Percentiles rank a stretch among this genome's conserved stretches.
These are phyloP conservation scores for Chlamydomonas urium DNA, from an alignment of 139 green algal genomes.

Conservation along the genomic window DNA sequence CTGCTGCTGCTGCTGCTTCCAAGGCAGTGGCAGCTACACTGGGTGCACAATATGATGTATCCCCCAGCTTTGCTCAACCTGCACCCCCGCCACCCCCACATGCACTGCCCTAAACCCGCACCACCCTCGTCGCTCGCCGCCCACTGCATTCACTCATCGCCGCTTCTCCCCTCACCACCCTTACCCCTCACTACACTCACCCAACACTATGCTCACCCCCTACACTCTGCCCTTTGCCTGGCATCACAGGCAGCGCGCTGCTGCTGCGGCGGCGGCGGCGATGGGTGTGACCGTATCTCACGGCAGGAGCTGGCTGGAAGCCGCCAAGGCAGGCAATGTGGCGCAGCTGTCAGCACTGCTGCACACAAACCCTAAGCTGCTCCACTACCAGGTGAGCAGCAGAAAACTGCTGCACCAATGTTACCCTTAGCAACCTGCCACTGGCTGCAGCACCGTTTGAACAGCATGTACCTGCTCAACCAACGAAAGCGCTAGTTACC, in stretches of 20 bases:
- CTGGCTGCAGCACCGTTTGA: neutral
- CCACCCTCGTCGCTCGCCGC: too few relatives aligned
- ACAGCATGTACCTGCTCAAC: neutral
- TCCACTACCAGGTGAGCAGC: conserved; percentile 42
- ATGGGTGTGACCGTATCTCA: conserved; percentile 7
- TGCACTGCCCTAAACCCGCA: neutral
- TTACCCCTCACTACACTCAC: neutral
- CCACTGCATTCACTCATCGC: neutral
- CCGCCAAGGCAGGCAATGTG: conserved; percentile 35
- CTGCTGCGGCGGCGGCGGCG: conserved; percentile 9
- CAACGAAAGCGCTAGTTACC: neutral
- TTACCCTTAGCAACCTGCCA: neutral
- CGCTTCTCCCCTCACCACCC: neutral
- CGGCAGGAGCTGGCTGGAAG: conserved; percentile 43
- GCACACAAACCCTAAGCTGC: conserved; percentile 29
- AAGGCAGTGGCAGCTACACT: too few relatives aligned
- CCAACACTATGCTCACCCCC: neutral
- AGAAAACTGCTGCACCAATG: neutral
- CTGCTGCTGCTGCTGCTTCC: too few relatives aligned
- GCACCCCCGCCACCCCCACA: neutral
- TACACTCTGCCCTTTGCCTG: neutral
- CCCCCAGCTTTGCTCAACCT: neutral
- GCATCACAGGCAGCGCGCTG: neutral
- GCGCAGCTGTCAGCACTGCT: conserved; percentile 26
- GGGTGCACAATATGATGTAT: too few relatives aligned